Base-by-base conservation (phyloP, 2,329 filamentous ascomycete genomes). In the Alternaria angustiovoidea region DNA sequence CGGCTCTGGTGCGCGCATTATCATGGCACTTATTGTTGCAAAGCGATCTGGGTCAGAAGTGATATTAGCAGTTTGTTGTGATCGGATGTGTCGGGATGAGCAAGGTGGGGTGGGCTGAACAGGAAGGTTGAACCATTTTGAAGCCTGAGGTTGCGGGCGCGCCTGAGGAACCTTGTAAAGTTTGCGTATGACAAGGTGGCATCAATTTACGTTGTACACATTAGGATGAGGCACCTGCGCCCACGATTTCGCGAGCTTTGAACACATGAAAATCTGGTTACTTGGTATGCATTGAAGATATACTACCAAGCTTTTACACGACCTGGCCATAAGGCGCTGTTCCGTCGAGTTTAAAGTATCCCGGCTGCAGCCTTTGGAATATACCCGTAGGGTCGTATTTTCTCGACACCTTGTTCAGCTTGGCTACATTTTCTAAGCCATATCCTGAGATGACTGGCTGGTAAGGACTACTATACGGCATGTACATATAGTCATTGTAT, bases 381-480 rank as follows among this genome's bases (percentile, higher is more conserved):
- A 67, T 48, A 5, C 54, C 46, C 3, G 2, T 16, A 0, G 61
- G 66, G 48, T 69, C 65, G 20, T 62, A 63, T 28, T 63, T 59
- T 18, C 42, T 51, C 26, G 59, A 48, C 1, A 64, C 48, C 12
- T 43, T n/a, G 4, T 56, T 59, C 38, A 66, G 47, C 26, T 61
- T 69, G 24, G 64, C 57, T 39, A 70, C 51, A 48, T 80, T 83
- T 5, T 59, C 62, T n/a, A 63, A 44, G 1, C 81, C 81, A 62
- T 83, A 83, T 16, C 78, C 73, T 9, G 65, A 61, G 28, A 83
- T 65, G 2, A 80, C 75, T 57, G 79, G 73, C 63, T 83, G 80
- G 55, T 73, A 79, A 60, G 74, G 70, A 53, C 73, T 77, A 20
- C 80, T 81, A 56, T 84, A 83, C 60, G 82, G 82, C 77, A 82